phyloP scores from a whole-genome alignment of 306 rosid genomes.

The Vigna radiata region DNA sequence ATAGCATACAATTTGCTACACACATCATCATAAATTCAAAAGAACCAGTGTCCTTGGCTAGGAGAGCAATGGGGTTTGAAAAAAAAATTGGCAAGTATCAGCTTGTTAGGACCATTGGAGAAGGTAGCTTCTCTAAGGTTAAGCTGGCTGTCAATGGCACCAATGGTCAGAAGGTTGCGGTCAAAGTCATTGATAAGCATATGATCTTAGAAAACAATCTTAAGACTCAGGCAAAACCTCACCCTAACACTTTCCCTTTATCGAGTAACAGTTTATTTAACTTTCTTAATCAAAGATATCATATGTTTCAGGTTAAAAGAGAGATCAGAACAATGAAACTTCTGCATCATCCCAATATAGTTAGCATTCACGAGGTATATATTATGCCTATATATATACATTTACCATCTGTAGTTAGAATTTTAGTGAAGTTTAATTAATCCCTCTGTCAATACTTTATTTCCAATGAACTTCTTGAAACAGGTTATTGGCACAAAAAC shows the following conservation, averaged over 20 bases:
- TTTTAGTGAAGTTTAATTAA: neutral
- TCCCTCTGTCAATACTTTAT: constrained; percentile 13
- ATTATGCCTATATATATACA: neutral
- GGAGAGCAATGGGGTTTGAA: constrained; percentile 57
- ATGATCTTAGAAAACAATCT: constrained; percentile 72
- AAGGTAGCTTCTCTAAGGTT: constrained; percentile 86
- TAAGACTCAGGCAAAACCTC: constrained; percentile 63
- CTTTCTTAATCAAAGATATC: neutral
- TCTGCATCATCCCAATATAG: constrained; percentile 77
- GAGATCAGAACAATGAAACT: constrained; percentile 88
- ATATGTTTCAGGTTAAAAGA: constrained; percentile 73
- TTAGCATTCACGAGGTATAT: constrained; percentile 73
- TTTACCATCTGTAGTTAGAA: neutral
- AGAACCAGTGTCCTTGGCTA: neutral
- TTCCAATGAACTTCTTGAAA: constrained; percentile 21
- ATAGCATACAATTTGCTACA: neutral
- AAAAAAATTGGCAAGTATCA: constrained; percentile 65
- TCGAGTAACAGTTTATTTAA: constrained; percentile 18
- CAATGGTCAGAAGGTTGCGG: constrained; percentile 62
- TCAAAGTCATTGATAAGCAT: constrained; percentile 75
- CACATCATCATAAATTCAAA: neutral
- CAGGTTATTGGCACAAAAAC: constrained; percentile 80
- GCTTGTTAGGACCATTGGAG: constrained; percentile 73
- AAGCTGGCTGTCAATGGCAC: constrained; percentile 59
- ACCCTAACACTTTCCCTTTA: neutral